Base-by-base conservation (phyloP, 2,329 filamentous ascomycete species). In the Monosporascus sp. region DNA sequence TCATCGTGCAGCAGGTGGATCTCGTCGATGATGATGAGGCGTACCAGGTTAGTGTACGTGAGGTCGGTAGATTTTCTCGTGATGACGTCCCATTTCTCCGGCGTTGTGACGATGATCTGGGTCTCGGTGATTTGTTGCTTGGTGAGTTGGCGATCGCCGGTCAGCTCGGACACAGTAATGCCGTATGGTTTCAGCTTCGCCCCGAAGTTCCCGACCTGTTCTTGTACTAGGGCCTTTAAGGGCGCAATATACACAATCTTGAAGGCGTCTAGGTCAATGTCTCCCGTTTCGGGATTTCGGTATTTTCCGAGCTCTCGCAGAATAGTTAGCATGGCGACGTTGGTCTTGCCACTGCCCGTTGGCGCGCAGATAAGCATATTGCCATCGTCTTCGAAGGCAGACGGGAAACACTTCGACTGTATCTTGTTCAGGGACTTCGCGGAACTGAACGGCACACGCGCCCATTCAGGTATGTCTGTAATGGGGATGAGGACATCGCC, bases 11-110 rank as follows among this genome's bases (percentile, higher is more conserved):
- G 83, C 66, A 99, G 76, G 77, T 99, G 94, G 61, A 99, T 97
- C 72, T 99, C 94, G 65, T 99, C 94, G 56, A 99, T 97, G 67
- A 97, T 92, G 54, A 99, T 87, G 11, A 99, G 80, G 39, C 93
- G 87, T 25, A 99, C 94, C n/a, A 99, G 82, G 64, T 95, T 96
- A 17, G 92, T 99, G 72, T 99, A 99, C 63, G 91, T 96, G 51
- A 94, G 83, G 68, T 99, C 95, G 2, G 93, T 97, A 7, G 93
- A 92, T 72, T 99, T 99, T 72, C 95, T 85, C 6, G 95, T 99
- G 62, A 99, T 97, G 61, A 99, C 93, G 72, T 99, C 94, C 89
- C 91, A 99, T 74, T 99, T 99, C 72, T 99, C 94, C 20, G 94
- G 94, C 0, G 94, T 99, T 1, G 94, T 99, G 54, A 99, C 92